phyloP scores from a whole-genome alignment of 352 stramenopile genomes.

The Phytophthora pistaciae region DNA sequence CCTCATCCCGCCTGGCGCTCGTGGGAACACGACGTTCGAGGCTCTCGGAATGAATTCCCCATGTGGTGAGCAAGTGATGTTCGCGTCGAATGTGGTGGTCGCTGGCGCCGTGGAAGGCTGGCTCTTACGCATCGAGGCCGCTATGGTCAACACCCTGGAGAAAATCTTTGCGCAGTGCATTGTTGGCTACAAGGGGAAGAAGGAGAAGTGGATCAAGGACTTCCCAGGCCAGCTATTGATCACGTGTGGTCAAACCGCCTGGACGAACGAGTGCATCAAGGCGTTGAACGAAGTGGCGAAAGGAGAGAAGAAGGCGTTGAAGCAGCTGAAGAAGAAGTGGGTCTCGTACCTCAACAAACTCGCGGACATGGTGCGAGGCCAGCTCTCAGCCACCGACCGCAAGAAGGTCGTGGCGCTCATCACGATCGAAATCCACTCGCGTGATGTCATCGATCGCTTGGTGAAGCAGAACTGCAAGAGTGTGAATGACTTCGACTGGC shows the following conservation, averaged over 20 bases:
- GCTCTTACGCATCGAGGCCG: constrained; percentile 84
- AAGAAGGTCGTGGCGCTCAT: constrained; percentile 98
- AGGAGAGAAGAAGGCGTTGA: constrained; percentile 93
- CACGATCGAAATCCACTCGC: constrained; percentile 97
- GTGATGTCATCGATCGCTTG: constrained; percentile 95
- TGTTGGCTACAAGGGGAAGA: constrained; percentile 92
- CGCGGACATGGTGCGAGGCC: constrained; percentile 92
- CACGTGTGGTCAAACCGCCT: constrained; percentile 92
- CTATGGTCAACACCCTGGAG: constrained; percentile 88
- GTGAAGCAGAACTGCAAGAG: constrained; percentile 95
- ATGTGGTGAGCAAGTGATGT: constrained; percentile 88
- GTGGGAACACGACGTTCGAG: constrained; percentile 89
- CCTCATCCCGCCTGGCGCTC: constrained; percentile 67
- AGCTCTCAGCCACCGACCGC: constrained; percentile 90
- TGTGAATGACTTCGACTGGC: constrained; percentile 93
- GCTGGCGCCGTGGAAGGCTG: constrained; percentile 93
- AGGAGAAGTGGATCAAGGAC: constrained; percentile 97
- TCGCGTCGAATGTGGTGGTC: constrained; percentile 89
- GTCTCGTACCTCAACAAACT: constrained; percentile 95
- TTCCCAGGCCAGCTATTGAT: constrained; percentile 94
- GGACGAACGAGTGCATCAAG: constrained; percentile 95
- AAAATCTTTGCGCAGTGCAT: constrained; percentile 90
- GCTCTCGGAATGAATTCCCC: constrained; percentile 91
- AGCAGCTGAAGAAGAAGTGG: constrained; percentile 95
- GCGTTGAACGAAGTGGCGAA: constrained; percentile 91